Conservation (phyloP, 306 rosid species). For the Quercus mongolica region DNA sequence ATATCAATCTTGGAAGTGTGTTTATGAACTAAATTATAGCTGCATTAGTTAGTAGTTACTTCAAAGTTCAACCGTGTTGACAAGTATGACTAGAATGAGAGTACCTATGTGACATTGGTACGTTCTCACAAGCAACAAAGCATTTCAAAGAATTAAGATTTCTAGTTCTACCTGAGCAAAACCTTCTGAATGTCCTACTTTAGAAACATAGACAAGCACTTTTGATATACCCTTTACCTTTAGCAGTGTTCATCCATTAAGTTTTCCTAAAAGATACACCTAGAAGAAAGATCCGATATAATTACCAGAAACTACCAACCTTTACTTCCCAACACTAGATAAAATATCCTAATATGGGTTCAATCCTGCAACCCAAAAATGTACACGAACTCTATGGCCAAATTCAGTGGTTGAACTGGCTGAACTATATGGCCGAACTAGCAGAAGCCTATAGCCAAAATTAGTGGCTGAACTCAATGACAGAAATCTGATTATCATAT, state of each 20-base stretch:
- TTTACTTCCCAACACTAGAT: not conserved
- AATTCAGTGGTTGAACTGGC: too few relatives aligned
- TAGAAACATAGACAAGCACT: not conserved
- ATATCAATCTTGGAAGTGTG: too few relatives aligned
- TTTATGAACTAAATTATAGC: not conserved
- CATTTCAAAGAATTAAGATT: not conserved
- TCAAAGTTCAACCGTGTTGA: not conserved
- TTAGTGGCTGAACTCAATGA: too few relatives aligned
- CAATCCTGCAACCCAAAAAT: too few relatives aligned
- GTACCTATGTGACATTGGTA: not conserved
- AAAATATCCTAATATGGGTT: not conserved
- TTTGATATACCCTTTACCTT: not conserved
- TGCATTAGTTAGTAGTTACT: not conserved
- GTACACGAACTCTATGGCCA: too few relatives aligned
- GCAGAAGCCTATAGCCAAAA: too few relatives aligned
- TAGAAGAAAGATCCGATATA: not conserved
- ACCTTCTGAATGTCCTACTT: not conserved
- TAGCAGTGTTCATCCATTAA: not conserved
- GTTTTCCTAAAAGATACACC: not conserved
- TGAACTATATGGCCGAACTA: too few relatives aligned
- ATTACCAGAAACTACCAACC: too few relatives aligned
- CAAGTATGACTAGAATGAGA: not conserved
- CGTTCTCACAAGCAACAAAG: not conserved
- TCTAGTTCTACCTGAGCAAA: not conserved
- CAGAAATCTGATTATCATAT: too few relatives aligned